Conservation (phyloP, 2,329 filamentous ascomycete species). For the Alternaria tenuissima region DNA sequence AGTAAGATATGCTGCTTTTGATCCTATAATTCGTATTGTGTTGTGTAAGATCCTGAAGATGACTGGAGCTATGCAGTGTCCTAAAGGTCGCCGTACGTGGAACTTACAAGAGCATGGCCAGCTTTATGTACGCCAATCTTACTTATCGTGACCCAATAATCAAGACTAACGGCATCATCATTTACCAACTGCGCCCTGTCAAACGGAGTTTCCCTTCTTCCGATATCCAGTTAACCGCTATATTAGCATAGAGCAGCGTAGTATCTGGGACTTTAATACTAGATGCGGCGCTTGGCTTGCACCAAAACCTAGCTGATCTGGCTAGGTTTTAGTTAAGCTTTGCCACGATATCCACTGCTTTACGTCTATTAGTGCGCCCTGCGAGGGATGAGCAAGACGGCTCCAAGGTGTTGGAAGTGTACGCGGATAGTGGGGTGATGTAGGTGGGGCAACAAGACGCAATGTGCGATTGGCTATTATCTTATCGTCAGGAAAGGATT, state of each 20-base stretch:
- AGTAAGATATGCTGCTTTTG: background rate
- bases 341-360: background rate
- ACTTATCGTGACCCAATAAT: background rate
- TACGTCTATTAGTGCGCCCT: background rate
- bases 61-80: background rate
- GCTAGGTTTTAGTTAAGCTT: background rate
- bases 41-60: background rate
- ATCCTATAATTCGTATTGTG: background rate
- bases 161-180: background rate
- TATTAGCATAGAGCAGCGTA: background rate
- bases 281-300: background rate
- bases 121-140: background rate
- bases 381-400: background rate
- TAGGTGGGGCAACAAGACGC: background rate
- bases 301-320: background rate
- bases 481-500: constrained; percentile 13
- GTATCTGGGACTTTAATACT: background rate
- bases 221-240: background rate
- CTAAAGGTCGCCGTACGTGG: background rate
- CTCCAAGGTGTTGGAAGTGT: background rate
- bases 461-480: background rate
- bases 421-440: background rate
- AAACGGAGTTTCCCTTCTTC: background rate
- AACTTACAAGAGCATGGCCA: background rate
- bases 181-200: background rate